Evolutionary conservation across 148 eudicot species (phyloP).

Genomic region (Rhododendron griersonianum): DNA sequence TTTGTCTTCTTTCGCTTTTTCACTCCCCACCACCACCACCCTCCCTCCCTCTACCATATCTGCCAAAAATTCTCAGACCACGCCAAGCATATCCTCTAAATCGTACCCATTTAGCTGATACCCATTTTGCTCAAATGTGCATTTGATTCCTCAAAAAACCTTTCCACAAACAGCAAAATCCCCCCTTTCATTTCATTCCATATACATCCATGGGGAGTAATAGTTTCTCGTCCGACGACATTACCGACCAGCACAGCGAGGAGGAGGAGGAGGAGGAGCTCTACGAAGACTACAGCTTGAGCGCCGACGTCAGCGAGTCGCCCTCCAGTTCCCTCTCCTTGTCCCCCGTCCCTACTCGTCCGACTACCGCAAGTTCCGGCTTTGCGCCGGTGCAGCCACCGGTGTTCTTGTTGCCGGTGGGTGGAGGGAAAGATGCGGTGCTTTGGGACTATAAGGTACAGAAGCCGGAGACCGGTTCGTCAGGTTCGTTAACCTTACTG

Average conservation of each 20-base stretch:
- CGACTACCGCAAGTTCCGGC: not conserved
- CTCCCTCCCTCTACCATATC: not conserved
- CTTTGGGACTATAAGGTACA: slow-evolving; percentile 41
- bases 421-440: slow-evolving; percentile 42
- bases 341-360: not conserved
- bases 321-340: slow-evolving; percentile 17
- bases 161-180: not conserved
- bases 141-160: not conserved
- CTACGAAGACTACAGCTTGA: slow-evolving; percentile 23
- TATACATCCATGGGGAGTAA: slow-evolving; percentile 10
- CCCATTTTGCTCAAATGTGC: not conserved
- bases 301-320: slow-evolving; percentile 31
- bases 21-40: not conserved
- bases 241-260: slow-evolving; percentile 3
- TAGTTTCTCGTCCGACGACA: slow-evolving; percentile 13
- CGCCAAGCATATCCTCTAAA: not conserved
- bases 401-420: slow-evolving; percentile 7
- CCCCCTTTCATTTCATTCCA: not conserved
- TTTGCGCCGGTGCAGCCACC: slow-evolving; percentile 11
- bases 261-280: slow-evolving; percentile 1
- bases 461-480: slow-evolving; percentile 39
- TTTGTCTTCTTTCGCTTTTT: slow-evolving; percentile 7
- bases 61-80: not conserved
- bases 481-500: slow-evolving; percentile 31
- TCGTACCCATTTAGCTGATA: not conserved